Percentiles rank a stretch among this genome's conserved stretches.
Evolutionary conservation across 2,329 filamentous ascomycete genomes (phyloP).

Genomic region (Alternaria burnsii): DNA sequence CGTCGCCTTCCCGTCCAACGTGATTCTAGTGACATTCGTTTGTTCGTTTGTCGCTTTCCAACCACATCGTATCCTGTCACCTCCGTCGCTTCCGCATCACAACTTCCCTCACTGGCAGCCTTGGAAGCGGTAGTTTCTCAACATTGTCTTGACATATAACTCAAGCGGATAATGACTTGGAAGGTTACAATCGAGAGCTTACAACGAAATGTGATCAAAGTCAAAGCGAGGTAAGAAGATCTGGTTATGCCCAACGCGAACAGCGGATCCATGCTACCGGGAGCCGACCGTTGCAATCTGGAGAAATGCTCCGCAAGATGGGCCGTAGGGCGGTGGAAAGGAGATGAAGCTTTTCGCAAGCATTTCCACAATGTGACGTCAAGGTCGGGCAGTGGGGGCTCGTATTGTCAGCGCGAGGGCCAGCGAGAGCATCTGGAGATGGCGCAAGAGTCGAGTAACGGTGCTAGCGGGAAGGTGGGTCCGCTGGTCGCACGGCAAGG

Average conservation of each 20-base stretch:
- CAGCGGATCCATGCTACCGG: constrained; percentile 3
- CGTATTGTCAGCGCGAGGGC: not conserved
- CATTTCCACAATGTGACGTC: constrained; percentile 29
- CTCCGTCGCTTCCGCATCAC: not conserved
- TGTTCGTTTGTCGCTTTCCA: not conserved
- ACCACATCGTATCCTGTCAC: not conserved
- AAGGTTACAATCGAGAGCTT: not conserved
- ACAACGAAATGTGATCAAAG: not conserved
- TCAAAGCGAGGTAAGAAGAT: not conserved
- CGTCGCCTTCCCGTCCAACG: not conserved
- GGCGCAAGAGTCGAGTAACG: constrained; percentile 22
- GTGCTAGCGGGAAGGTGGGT: constrained; percentile 21
- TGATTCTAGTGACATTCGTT: not conserved
- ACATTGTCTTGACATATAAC: not conserved
- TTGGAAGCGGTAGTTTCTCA: not conserved
- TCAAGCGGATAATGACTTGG: not conserved
- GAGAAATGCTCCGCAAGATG: constrained; percentile 3
- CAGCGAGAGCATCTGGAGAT: constrained; percentile 9
- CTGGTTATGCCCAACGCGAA: not conserved
- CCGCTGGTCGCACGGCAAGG: constrained; percentile 32
- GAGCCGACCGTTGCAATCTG: constrained; percentile 1
- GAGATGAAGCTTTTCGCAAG: constrained; percentile 5
- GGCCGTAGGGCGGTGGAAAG: constrained; percentile 18
- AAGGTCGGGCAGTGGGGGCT: constrained; percentile 10
- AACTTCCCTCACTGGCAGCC: not conserved